Percentiles rank a stretch among this genome's conserved stretches.
Conservation (phyloP, 345 rosid genomes). For the Mercurialis annua region DNA sequence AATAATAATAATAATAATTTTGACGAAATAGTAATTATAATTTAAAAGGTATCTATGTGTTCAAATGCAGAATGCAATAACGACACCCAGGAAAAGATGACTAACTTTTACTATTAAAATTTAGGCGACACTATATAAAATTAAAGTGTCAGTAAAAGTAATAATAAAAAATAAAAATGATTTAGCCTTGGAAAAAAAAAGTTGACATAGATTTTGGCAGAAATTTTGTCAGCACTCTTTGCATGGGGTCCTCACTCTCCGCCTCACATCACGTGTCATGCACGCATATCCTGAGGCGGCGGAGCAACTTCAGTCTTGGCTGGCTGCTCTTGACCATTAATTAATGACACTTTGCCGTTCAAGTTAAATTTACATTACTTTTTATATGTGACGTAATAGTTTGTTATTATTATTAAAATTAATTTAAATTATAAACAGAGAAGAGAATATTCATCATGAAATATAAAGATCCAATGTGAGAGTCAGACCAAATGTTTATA, state of each 20-base stretch:
- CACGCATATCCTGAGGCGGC: not conserved
- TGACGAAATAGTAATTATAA: no score
- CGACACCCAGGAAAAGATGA: not conserved
- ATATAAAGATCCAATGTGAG: no score
- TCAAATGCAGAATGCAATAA: not conserved
- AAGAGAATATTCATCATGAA: no score
- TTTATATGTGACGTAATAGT: no score
- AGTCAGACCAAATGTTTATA: no score
- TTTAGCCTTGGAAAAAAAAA: no score
- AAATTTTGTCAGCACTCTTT: constrained; percentile 6
- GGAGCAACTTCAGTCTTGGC: not conserved
- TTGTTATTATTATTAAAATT: no score
- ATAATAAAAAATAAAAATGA: not conserved
- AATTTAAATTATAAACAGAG: no score
- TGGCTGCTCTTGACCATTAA: no score
- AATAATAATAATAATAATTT: no score
- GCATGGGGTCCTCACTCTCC: not conserved
- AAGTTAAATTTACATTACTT: no score
- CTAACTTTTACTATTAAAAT: not conserved
- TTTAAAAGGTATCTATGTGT: not conserved
- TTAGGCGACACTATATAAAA: not conserved
- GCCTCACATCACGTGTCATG: constrained; percentile 1
- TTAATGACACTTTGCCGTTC: no score
- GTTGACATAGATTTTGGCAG: constrained; percentile 1
- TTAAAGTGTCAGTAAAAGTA: not conserved